These are phyloP conservation scores for Physcomitrellopsis africana DNA, from an alignment of 225 moss, liverwort and hornwort genomes.

Conservation along the genomic window DNA sequence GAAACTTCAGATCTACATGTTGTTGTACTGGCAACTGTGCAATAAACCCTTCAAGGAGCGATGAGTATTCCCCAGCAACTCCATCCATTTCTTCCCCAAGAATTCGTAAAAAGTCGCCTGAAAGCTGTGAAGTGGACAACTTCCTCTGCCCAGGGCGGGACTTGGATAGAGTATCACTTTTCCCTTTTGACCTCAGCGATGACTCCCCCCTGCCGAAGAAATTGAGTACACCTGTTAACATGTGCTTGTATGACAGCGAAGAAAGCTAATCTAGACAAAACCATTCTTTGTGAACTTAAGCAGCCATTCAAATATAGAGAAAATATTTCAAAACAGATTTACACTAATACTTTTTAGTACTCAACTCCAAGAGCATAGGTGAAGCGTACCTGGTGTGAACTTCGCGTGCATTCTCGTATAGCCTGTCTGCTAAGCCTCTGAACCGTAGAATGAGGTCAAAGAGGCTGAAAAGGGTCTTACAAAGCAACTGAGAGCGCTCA, in stretches of 20 bases:
- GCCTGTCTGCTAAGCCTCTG: conserved; percentile 91
- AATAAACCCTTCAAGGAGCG: conserved; percentile 88
- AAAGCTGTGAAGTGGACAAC: conserved; percentile 61
- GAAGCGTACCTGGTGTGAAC: conserved; percentile 78
- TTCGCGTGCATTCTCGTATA: conserved; percentile 97
- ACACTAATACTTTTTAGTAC: not conserved
- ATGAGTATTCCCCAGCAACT: conserved; percentile 91
- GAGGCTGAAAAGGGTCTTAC: conserved; percentile 91
- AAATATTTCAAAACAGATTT: not conserved
- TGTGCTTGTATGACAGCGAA: not conserved
- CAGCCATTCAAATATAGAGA: not conserved
- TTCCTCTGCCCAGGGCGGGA: conserved; percentile 56
- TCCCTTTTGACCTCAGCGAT: conserved; percentile 58
- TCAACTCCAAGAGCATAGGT: conserved; percentile 5
- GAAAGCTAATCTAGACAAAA: not conserved
- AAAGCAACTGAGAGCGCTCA: conserved; percentile 95
- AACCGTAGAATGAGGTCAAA: conserved; percentile 98
- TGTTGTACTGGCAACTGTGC: conserved; percentile 95
- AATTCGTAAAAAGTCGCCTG: conserved; percentile 79
- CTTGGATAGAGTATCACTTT: conserved; percentile 50
- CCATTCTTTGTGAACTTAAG: not conserved
- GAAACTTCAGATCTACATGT: conserved; percentile 96
- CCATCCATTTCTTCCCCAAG: conserved; percentile 99
- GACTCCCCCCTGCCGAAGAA: conserved; percentile 66
- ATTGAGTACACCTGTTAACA: not conserved